Conservation (phyloP, 352 stramenopile genomes). For the Globisporangium splendens region DNA sequence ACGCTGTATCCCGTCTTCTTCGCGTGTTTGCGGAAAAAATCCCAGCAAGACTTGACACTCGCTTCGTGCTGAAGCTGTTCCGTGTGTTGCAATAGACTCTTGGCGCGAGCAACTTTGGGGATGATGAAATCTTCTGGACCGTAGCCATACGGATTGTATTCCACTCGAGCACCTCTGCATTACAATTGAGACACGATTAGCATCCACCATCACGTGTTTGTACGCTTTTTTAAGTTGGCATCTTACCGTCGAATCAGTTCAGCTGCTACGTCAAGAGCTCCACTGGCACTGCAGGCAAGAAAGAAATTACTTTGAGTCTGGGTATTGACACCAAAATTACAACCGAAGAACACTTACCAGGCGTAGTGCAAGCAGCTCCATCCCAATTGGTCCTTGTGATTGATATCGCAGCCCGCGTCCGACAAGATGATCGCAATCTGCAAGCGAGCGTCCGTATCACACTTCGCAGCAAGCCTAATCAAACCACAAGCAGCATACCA, state of each 20-base stretch:
- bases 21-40: slow-evolving; percentile 73
- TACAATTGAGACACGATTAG: not conserved
- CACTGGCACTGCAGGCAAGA: slow-evolving; percentile 45
- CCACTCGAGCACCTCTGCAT: slow-evolving; percentile 49
- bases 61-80: slow-evolving; percentile 83
- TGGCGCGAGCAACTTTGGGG: slow-evolving; percentile 71
- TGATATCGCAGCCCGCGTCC: slow-evolving; percentile 82
- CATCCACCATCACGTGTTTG: not conserved
- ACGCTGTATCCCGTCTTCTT: slow-evolving; percentile 61
- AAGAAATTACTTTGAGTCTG: slow-evolving; percentile 3
- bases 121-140: slow-evolving; percentile 83
- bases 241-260: slow-evolving; percentile 67
- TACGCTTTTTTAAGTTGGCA: not conserved
- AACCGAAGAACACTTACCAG: slow-evolving; percentile 40
- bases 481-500: not conserved
- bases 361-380: slow-evolving; percentile 87
- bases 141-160: slow-evolving; percentile 86
- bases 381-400: slow-evolving; percentile 77
- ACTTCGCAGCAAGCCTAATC: slow-evolving; percentile 66
- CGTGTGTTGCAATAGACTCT: slow-evolving; percentile 84
- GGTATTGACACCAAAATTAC: not conserved
- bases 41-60: slow-evolving; percentile 72
- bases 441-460: slow-evolving; percentile 75
- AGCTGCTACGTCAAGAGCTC: slow-evolving; percentile 61
- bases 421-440: slow-evolving; percentile 82